Conservation (phyloP, 2,329 filamentous ascomycete genomes). For the Fusarium nygamai region DNA sequence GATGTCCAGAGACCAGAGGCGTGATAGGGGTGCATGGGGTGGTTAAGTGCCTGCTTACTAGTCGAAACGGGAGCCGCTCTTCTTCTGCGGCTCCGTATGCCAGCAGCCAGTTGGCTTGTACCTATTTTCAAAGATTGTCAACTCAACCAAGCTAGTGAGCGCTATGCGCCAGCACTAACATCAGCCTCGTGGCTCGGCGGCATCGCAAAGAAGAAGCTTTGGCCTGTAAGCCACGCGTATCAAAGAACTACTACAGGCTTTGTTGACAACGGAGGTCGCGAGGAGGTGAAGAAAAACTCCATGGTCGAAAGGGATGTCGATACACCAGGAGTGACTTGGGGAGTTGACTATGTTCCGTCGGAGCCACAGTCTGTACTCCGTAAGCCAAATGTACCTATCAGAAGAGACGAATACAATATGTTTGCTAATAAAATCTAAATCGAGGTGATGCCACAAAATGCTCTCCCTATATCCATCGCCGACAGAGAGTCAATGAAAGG, state of each 20-base stretch:
- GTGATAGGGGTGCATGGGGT: neutral
- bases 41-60: neutral
- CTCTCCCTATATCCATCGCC: slow-evolving; percentile 15
- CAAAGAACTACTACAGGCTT: neutral
- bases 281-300: neutral
- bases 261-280: slow-evolving; percentile 1
- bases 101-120: neutral
- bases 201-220: slow-evolving; percentile 5
- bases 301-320: neutral
- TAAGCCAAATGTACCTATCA: neutral
- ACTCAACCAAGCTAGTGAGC: neutral
- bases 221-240: slow-evolving; percentile 10
- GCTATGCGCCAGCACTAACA: slow-evolving; percentile 2
- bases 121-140: neutral
- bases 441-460: slow-evolving; percentile 8
- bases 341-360: neutral
- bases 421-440: neutral
- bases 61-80: slow-evolving; percentile 24
- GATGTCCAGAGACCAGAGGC: slow-evolving; percentile 8
- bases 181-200: neutral
- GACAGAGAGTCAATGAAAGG: neutral
- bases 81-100: slow-evolving; percentile 37
- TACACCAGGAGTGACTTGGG: neutral
- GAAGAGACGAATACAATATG: slow-evolving; percentile 7
- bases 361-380: neutral